Conservation (phyloP, 495 filamentous ascomycete genomes). For the Hypoxylon rickii region DNA sequence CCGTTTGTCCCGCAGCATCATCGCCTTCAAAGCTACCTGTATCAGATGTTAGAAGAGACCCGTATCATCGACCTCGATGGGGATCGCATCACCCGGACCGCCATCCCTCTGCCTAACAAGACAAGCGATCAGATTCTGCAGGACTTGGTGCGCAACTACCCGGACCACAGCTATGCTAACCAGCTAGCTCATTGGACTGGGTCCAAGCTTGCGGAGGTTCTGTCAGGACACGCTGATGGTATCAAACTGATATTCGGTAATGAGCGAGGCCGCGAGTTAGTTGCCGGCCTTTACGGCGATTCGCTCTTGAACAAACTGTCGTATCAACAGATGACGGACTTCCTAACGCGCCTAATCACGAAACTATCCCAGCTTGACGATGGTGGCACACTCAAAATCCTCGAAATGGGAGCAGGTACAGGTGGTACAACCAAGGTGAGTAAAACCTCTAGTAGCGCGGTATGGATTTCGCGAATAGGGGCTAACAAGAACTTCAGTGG, state of each 20-base stretch:
- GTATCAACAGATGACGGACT: constrained; percentile 47
- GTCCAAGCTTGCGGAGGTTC: constrained; percentile 39
- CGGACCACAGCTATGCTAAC: constrained; percentile 41
- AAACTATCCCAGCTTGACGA: constrained; percentile 33
- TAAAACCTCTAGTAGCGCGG: constrained; percentile 7
- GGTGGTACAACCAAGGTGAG: constrained; percentile 42
- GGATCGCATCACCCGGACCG: constrained; percentile 43
- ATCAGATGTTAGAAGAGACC: constrained; percentile 42
- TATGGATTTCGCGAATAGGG: constrained; percentile 45
- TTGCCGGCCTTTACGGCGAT: constrained; percentile 50
- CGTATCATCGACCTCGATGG: constrained; percentile 44
- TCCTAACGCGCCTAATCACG: constrained; percentile 38
- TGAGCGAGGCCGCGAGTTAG: constrained; percentile 46
- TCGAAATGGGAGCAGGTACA: constrained; percentile 46
- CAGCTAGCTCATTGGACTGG: constrained; percentile 47
- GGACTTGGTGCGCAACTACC: constrained; percentile 39
- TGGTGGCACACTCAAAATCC: constrained; percentile 40
- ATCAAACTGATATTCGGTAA: constrained; percentile 51
- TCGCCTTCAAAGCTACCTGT: constrained; percentile 45
- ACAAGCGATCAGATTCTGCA: constrained; percentile 37
- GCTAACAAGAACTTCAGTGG: constrained; percentile 45
- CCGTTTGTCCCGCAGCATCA: constrained; percentile 39
- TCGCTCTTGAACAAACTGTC: constrained; percentile 43
- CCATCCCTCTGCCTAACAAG: constrained; percentile 33
- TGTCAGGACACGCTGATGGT: constrained; percentile 47